phyloP scores from a whole-genome alignment of 495 filamentous ascomycete species.

The Tuber magnatum region DNA sequence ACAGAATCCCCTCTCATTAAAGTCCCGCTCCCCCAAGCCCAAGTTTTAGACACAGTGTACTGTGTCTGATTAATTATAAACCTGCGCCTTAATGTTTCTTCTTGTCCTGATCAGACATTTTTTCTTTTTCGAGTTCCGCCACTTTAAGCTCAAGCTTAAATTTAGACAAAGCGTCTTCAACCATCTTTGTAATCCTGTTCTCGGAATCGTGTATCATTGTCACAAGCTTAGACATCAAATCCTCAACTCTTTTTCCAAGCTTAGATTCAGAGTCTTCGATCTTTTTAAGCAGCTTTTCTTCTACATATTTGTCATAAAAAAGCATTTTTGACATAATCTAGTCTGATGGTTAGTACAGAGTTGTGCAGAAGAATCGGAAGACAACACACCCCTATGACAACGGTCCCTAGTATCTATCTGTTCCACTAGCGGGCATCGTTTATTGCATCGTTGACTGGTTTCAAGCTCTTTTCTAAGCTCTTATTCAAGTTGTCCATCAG shows the following conservation, averaged over 20 bases:
- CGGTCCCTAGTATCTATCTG: neutral
- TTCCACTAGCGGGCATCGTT: neutral
- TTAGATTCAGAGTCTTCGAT: neutral
- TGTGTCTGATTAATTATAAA: neutral
- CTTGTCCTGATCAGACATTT: neutral
- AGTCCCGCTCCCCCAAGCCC: neutral
- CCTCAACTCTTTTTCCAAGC: too few species aligned
- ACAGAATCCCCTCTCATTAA: neutral
- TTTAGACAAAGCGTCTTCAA: neutral
- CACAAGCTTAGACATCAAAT: too few species aligned
- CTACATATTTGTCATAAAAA: neutral
- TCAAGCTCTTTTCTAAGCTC: neutral
- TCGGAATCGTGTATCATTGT: neutral
- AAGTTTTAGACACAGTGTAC: neutral
- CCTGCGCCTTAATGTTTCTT: neutral
- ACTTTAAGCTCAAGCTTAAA: slow-evolving; percentile 1
- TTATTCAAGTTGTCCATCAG: neutral
- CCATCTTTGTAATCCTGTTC: neutral
- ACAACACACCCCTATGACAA: neutral
- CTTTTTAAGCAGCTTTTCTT: neutral
- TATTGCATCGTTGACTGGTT: neutral
- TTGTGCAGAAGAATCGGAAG: neutral
- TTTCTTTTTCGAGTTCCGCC: neutral
- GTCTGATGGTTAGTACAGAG: neutral
- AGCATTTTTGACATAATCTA: neutral